Evolutionary conservation across 2,329 filamentous ascomycete genomes (phyloP).

Genomic region (Penicillium expansum): DNA sequence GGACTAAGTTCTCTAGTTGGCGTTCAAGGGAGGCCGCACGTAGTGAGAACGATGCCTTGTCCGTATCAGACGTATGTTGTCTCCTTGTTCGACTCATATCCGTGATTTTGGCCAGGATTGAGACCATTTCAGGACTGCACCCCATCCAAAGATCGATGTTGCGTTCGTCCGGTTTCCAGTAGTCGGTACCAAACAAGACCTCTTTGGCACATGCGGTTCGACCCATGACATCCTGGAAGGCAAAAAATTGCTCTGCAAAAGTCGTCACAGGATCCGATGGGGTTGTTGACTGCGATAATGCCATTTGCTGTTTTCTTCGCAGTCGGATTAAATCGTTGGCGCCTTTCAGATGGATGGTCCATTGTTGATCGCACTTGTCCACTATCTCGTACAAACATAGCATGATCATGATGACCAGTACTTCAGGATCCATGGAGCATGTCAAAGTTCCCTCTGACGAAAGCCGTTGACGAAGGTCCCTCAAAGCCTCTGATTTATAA

Average conservation of each 20-base stretch:
- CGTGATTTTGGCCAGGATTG: slow-evolving; percentile 48
- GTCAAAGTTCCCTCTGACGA: slow-evolving; percentile 27
- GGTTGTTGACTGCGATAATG: slow-evolving; percentile 9
- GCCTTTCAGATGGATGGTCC: slow-evolving; percentile 50
- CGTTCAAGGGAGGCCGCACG: slow-evolving; percentile 37
- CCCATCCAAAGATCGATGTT: slow-evolving; percentile 49
- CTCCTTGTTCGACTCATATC: slow-evolving; percentile 44
- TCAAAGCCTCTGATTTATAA: slow-evolving; percentile 39
- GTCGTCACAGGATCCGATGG: slow-evolving; percentile 30
- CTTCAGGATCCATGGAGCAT: slow-evolving; percentile 34
- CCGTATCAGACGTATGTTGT: slow-evolving; percentile 24
- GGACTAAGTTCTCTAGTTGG: slow-evolving; percentile 35
- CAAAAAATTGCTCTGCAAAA: slow-evolving; percentile 50
- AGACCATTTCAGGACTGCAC: slow-evolving; percentile 48
- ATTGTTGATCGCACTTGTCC: slow-evolving; percentile 45
- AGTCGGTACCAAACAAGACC: slow-evolving; percentile 48
- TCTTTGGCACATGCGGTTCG: slow-evolving; percentile 51
- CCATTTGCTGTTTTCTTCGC: slow-evolving; percentile 29
- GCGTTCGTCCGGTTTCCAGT: slow-evolving; percentile 44
- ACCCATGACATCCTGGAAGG: slow-evolving; percentile 53
- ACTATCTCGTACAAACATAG: slow-evolving; percentile 48
- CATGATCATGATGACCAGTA: slow-evolving; percentile 47
- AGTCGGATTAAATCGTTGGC: slow-evolving; percentile 48
- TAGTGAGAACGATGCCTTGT: slow-evolving; percentile 28
- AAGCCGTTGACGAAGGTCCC: slow-evolving; percentile 37